Percentiles rank a stretch among this genome's conserved stretches.
Evolutionary conservation across 73 alveolate genomes (phyloP).

Genomic region (Paramecium biaurelia): DNA sequence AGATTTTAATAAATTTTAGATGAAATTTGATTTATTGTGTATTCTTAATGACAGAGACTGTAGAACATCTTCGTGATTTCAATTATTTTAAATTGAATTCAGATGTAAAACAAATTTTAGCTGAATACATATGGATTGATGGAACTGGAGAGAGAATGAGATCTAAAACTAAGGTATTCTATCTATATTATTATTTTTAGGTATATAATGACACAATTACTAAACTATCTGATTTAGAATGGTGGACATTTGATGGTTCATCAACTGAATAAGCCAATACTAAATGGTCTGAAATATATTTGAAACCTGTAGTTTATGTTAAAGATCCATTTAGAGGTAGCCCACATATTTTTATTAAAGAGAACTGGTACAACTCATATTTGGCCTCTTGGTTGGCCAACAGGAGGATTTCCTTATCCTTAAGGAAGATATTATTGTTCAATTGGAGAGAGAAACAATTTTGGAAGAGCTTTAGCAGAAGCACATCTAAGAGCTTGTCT

Average conservation of each 20-base stretch:
- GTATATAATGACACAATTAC: constrained; percentile 47
- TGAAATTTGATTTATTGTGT: neutral
- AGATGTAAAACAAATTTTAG: neutral
- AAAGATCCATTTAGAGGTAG: constrained; percentile 90
- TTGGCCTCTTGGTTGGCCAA: constrained; percentile 83
- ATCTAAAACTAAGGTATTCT: constrained; percentile 68
- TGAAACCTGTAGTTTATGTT: constrained; percentile 83
- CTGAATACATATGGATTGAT: constrained; percentile 87
- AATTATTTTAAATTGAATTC: neutral
- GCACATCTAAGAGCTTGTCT: constrained; percentile 87
- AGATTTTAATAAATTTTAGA: neutral
- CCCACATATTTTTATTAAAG: constrained; percentile 70
- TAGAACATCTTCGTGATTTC: neutral
- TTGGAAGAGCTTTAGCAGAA: constrained; percentile 88
- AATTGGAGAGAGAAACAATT: constrained; percentile 78
- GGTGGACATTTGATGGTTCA: constrained; percentile 93
- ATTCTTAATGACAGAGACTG: neutral
- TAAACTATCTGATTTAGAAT: constrained; percentile 73
- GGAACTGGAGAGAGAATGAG: constrained; percentile 75
- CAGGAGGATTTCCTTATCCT: constrained; percentile 85
- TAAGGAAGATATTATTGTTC: constrained; percentile 94
- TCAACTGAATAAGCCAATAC: constrained; percentile 87
- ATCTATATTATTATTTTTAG: neutral
- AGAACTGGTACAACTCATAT: constrained; percentile 63
- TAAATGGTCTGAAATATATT: constrained; percentile 82